Evolutionary conservation across 257 asterid genomes (phyloP), one percentile per base, ranked within the genome.

Genomic region (Jacaranda mimosifolia): DNA sequence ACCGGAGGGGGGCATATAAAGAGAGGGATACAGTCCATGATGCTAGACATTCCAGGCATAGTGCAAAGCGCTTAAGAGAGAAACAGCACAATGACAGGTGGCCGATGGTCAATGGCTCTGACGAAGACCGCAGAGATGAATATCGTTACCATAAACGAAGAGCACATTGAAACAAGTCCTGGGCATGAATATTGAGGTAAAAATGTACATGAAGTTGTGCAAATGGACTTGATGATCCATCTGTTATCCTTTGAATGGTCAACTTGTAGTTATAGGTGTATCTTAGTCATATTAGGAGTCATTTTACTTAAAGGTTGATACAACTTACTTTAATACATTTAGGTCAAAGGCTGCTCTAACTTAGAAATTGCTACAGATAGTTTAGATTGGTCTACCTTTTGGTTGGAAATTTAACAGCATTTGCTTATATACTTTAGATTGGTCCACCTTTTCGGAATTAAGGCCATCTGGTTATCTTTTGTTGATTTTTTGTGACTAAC

Each of bases 401-500:
- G 57, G 56, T 63, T 48, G 57, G 56, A 45, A 46, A 42, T 42
- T 48, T 62, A 62, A 73, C 79, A 71, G 48, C 77, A 62, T 62
- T 26, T 87, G 86, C 70, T 76, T 55, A 6, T 42, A 42, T 42
- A 42, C 46, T 42, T 42, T 42, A 5, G 46, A 42, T 42, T 42
- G 46, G 83, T 79, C 70, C 57, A 39, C 62, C 73, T 62, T 68
- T 55, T 45, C 46, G 53, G 36, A 38, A 38, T 52, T 70, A 58
- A 71, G 80, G 66, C 63, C 78, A 63, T 57, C 42, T 88, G 86
- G 68, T 75, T 74, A 68, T 81, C 58, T 55, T 71, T 73, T 88
- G 73, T 77, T 83, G 63, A 78, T 77, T 58, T 42, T 80, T 75
- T 80, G 78, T 77, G 79, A 87, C 88, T 84, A 79, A 85, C 86